These are phyloP conservation scores for Ganoderma meredithae DNA, from an alignment of 1,284 basidiomycete genomes.

Conservation along the genomic window DNA sequence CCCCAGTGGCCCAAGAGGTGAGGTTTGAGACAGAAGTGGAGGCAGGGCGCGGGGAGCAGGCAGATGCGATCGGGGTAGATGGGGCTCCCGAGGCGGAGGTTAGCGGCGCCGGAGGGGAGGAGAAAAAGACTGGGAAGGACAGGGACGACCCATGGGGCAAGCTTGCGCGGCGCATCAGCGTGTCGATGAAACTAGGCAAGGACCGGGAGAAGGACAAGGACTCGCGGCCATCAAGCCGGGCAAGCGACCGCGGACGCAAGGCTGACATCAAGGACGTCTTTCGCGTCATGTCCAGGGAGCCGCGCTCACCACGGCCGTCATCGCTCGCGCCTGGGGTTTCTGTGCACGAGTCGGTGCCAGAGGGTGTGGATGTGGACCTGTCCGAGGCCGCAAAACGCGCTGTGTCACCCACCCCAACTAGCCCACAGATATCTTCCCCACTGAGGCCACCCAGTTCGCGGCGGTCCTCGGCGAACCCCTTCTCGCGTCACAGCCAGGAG, in stretches of 20 bases:
- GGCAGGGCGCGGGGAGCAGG: conserved; percentile 30
- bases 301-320: conserved; percentile 20
- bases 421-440: conserved; percentile 17
- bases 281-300: conserved; percentile 28
- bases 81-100: conserved; percentile 14
- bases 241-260: conserved; percentile 30
- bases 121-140: conserved; percentile 33
- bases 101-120: conserved; percentile 10
- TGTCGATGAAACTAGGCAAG: conserved; percentile 52
- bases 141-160: conserved; percentile 64
- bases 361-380: conserved; percentile 25
- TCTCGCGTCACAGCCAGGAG: conserved; percentile 24
- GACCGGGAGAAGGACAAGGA: conserved; percentile 34
- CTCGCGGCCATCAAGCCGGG: conserved; percentile 30
- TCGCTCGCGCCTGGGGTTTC: conserved; percentile 22
- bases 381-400: conserved; percentile 19
- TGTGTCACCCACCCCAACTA: conserved; percentile 15
- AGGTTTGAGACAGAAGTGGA: conserved; percentile 24
- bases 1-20: conserved; percentile 11
- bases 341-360: conserved; percentile 28
- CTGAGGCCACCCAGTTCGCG: conserved; percentile 21
- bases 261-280: conserved; percentile 30
- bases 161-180: conserved; percentile 65
- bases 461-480: conserved; percentile 28
- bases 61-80: conserved; percentile 40